Conservation (phyloP, 2,329 filamentous ascomycete species). For the Apiospora sp. region DNA sequence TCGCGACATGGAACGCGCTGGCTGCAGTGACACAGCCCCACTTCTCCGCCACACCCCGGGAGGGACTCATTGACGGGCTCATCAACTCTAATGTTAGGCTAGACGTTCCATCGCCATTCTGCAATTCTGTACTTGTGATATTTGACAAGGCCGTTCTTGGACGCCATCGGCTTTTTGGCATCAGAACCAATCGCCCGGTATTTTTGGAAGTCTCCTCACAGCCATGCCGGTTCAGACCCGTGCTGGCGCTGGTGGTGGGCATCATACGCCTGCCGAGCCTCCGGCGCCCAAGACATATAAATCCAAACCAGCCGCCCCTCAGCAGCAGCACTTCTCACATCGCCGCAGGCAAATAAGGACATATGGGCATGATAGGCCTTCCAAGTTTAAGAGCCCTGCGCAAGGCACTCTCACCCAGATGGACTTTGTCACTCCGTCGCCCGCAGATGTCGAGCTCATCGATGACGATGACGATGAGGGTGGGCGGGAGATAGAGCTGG, state of each 20-base stretch:
- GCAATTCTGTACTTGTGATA: not conserved
- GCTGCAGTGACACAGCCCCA: not conserved
- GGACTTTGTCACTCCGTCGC: slow-evolving; percentile 37
- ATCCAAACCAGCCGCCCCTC: slow-evolving; percentile 37
- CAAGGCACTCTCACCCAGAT: slow-evolving; percentile 43
- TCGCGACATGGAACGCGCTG: slow-evolving; percentile 18
- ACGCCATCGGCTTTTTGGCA: not conserved
- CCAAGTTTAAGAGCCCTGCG: slow-evolving; percentile 29
- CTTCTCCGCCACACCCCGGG: slow-evolving; percentile 12
- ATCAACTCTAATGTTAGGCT: slow-evolving; percentile 6
- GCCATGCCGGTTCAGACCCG: slow-evolving; percentile 24
- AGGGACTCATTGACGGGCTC: not conserved
- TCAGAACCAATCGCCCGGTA: not conserved
- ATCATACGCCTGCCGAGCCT: not conserved
- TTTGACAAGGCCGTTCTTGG: not conserved
- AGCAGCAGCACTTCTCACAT: slow-evolving; percentile 37
- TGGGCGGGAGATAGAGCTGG: slow-evolving; percentile 24
- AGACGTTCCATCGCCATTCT: not conserved
- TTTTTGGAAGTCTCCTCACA: not conserved
- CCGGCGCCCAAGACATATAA: slow-evolving; percentile 31
- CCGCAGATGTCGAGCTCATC: slow-evolving; percentile 28
- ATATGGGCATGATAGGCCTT: slow-evolving; percentile 35
- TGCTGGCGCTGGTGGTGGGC: slow-evolving; percentile 4
- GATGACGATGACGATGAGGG: slow-evolving; percentile 31
- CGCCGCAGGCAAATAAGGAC: slow-evolving; percentile 37